Base-by-base conservation (phyloP, 1,284 basidiomycete genomes). In the Naganishia albida region DNA sequence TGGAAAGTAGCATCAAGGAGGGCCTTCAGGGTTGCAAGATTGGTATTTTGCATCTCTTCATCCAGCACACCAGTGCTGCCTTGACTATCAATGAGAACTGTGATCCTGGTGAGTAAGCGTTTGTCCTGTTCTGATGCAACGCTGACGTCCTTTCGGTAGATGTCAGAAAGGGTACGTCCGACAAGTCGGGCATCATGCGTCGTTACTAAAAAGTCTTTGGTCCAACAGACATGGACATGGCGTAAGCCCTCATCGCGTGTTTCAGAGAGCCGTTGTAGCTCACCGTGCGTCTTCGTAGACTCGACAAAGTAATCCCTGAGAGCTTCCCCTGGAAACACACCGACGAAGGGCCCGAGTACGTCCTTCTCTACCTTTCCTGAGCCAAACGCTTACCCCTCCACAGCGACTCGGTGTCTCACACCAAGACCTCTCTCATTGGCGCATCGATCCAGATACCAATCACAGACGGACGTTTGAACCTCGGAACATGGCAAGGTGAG, bases 401-500 rank as follows among this genome's bases (percentile, higher is more conserved):
- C 59, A 80, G 78, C 64, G 81, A 82, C 69, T 80, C 78, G 7
- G 90, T 89, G 51, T 94, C 92, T 16, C 93, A 97, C 77, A 91
- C 91, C 28, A 96, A 96, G 77, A 85, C 90, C 2, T 86, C 90
- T 2, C 82, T 96, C 39, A 81, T 94, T 56, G 93, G 93, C 34
- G 84, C 88, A 23, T 87, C 88, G 0, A 83, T 95, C 71, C 87
- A 88, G 15, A 82, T 95, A 30, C 93, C 93, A 3, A 92, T 96
- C 72, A 90, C 90, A 1, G 84, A 89, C 66, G 91, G 89, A 2
- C 82, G 83, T 52, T 80, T 95, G 68, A 91, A 89, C 70, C 81
- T 94, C 44, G 93, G 92, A 4, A 94, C 90, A 20, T 96, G 92
- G 93, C 93, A 95, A 83, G 91, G 88, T 83, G 50, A 69, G 42